phyloP scores from a whole-genome alignment of 2,329 filamentous ascomycete species.

The Phaeosphaeria sp. region DNA sequence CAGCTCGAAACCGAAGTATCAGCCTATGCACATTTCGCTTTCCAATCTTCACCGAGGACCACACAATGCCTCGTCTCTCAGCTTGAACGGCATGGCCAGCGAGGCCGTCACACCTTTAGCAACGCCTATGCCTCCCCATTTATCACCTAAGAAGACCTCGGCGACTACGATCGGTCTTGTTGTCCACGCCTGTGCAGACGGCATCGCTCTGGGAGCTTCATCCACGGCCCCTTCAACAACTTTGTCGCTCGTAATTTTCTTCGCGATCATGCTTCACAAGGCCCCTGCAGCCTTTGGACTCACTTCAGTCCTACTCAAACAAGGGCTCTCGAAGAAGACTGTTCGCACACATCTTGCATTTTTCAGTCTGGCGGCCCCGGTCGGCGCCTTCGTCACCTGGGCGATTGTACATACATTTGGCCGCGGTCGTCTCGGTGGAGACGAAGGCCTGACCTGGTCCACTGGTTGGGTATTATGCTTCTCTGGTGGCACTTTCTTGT shows the following conservation, averaged over 20 bases:
- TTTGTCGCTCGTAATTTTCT: constrained; percentile 88
- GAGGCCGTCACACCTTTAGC: constrained; percentile 30
- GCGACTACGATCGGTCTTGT: constrained; percentile 85
- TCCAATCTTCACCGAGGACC: constrained; percentile 73
- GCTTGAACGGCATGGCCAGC: constrained; percentile 40
- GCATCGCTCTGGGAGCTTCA: constrained; percentile 93
- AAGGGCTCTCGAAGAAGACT: constrained; percentile 86
- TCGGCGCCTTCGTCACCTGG: constrained; percentile 85
- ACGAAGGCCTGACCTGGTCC: constrained; percentile 77
- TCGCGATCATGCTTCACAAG: constrained; percentile 98
- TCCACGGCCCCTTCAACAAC: constrained; percentile 65
- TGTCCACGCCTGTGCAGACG: constrained; percentile 93
- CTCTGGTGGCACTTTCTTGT: constrained; percentile 94
- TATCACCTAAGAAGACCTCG: constrained; percentile 32
- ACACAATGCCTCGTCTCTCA: constrained; percentile 48
- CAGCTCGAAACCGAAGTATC: constrained; percentile 66
- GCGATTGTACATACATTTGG: constrained; percentile 77
- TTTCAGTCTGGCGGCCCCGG: constrained; percentile 89
- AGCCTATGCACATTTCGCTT: constrained; percentile 85
- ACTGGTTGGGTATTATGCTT: constrained; percentile 95
- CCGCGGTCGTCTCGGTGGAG: constrained; percentile 63
- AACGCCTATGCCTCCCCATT: constrained; percentile 48
- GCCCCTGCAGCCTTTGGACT: constrained; percentile 94
- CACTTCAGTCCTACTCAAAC: constrained; percentile 87
- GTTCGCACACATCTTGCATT: constrained; percentile 85